Evolutionary conservation across 2,329 filamentous ascomycete genomes (phyloP).

Genomic region (Claviceps fusiformis): DNA sequence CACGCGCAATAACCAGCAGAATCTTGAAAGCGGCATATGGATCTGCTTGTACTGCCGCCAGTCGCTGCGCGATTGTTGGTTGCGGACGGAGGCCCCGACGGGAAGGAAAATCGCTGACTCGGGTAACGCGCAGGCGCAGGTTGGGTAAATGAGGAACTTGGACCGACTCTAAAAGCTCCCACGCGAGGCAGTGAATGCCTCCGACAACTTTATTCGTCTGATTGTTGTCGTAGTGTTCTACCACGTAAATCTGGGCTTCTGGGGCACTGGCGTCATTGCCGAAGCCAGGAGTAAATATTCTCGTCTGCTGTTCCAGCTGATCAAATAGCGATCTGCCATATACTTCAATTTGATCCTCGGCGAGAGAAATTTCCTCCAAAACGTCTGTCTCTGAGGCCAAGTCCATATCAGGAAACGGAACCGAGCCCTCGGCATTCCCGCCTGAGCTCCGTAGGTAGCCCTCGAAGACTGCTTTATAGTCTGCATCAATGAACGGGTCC

Average conservation of each 20-base stretch:
- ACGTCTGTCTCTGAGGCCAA: neutral
- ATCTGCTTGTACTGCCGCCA: constrained; percentile 11
- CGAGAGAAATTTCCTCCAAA: constrained; percentile 5
- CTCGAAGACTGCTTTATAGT: constrained; percentile 15
- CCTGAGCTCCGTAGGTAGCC: constrained; percentile 13
- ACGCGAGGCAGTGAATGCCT: constrained; percentile 15
- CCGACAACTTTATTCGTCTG: neutral
- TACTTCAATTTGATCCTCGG: constrained; percentile 10
- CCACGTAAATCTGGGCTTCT: constrained; percentile 13
- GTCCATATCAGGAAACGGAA: neutral
- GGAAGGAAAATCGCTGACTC: constrained; percentile 13
- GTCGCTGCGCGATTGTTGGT: constrained; percentile 4
- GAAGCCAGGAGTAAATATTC: constrained; percentile 3
- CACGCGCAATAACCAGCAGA: constrained; percentile 16
- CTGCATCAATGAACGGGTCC: constrained; percentile 13
- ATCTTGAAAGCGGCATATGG: constrained; percentile 10
- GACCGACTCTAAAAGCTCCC: constrained; percentile 15
- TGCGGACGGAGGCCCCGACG: neutral
- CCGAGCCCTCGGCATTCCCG: constrained; percentile 10
- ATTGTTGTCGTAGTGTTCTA: constrained; percentile 12
- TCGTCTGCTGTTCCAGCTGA: constrained; percentile 9
- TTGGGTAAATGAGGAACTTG: constrained; percentile 8
- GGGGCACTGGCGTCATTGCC: constrained; percentile 2
- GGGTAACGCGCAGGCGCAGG: constrained; percentile 12
- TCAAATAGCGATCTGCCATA: constrained; percentile 11